These are phyloP conservation scores for Penicillium verhagenii DNA, from an alignment of 495 filamentous ascomycete species.

Conservation along the genomic window DNA sequence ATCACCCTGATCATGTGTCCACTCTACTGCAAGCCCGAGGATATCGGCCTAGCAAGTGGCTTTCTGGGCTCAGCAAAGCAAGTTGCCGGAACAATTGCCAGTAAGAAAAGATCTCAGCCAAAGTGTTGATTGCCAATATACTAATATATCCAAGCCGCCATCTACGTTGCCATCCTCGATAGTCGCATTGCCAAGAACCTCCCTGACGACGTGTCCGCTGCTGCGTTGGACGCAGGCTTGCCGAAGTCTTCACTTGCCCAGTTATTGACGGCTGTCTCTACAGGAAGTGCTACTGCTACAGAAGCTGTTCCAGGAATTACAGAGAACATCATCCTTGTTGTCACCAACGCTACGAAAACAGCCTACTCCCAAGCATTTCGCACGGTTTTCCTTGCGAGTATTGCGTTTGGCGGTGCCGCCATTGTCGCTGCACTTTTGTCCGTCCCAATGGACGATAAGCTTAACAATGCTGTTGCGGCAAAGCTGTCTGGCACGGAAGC, in stretches of 20 bases:
- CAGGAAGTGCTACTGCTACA: constrained; percentile 21
- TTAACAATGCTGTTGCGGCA: constrained; percentile 21
- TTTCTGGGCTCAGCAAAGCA: constrained; percentile 33
- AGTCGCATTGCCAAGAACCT: constrained; percentile 40
- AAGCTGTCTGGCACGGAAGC: too few relatives aligned
- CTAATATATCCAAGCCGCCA: constrained; percentile 21
- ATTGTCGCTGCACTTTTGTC: constrained; percentile 41
- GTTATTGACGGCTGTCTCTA: constrained; percentile 36
- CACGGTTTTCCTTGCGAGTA: constrained; percentile 47
- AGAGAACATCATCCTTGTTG: constrained; percentile 16
- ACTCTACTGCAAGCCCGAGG: constrained; percentile 27
- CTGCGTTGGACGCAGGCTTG: constrained; percentile 42
- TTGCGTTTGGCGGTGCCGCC: constrained; percentile 45
- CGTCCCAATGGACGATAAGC: constrained; percentile 24
- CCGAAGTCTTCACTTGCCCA: constrained; percentile 37
- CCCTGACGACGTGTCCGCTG: constrained; percentile 39
- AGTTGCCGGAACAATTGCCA: constrained; percentile 25
- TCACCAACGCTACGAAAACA: constrained; percentile 31
- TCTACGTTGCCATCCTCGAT: constrained; percentile 48
- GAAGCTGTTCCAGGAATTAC: constrained; percentile 43
- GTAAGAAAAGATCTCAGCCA: constrained; percentile 5
- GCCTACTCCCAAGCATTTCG: constrained; percentile 45
- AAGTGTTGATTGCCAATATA: neutral
- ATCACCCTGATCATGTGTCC: constrained; percentile 34
- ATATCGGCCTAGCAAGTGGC: constrained; percentile 50